These are phyloP conservation scores for Psilocybe sp. DNA, from an alignment of 768 basidiomycete species.

Conservation along the genomic window DNA sequence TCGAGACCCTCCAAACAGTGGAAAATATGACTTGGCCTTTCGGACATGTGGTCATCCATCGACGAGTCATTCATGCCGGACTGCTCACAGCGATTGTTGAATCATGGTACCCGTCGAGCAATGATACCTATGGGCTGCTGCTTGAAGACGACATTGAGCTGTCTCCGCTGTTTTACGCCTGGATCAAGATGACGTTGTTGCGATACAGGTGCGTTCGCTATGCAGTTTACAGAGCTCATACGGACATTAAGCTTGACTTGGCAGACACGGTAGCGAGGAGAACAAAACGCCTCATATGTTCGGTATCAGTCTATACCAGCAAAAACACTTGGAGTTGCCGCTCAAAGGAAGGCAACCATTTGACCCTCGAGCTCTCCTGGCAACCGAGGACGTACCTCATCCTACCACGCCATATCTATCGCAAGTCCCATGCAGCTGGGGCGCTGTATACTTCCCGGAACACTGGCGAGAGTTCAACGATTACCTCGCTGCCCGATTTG, in stretches of 20 bases:
- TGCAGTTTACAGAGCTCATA: neutral
- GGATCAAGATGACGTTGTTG: slow-evolving; percentile 78
- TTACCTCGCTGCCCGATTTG: slow-evolving; percentile 71
- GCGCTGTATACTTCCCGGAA: slow-evolving; percentile 86
- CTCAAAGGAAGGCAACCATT: slow-evolving; percentile 66
- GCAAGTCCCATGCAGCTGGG: slow-evolving; percentile 90
- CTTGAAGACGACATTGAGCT: slow-evolving; percentile 88
- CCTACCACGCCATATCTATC: slow-evolving; percentile 75
- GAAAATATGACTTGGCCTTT: slow-evolving; percentile 56
- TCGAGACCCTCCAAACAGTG: slow-evolving; percentile 52
- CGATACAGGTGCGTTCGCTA: slow-evolving; percentile 64
- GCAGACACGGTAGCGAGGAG: slow-evolving; percentile 51
- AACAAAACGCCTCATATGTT: slow-evolving; percentile 51
- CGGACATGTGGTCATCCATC: slow-evolving; percentile 60
- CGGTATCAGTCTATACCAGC: slow-evolving; percentile 85
- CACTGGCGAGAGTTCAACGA: slow-evolving; percentile 86
- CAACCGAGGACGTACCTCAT: slow-evolving; percentile 31
- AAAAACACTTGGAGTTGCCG: slow-evolving; percentile 75
- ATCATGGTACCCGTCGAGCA: slow-evolving; percentile 79
- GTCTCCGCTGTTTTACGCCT: slow-evolving; percentile 82
- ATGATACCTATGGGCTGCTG: slow-evolving; percentile 74
- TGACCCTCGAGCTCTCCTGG: slow-evolving; percentile 61
- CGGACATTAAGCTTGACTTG: neutral
- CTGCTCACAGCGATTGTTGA: slow-evolving; percentile 82
- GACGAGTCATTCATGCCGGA: slow-evolving; percentile 76